A percentile compares a stretch with the other conserved stretches of the same genome.
phyloP scores from a whole-genome alignment of 495 filamentous ascomycete genomes.

The Aspergillus campestris region DNA sequence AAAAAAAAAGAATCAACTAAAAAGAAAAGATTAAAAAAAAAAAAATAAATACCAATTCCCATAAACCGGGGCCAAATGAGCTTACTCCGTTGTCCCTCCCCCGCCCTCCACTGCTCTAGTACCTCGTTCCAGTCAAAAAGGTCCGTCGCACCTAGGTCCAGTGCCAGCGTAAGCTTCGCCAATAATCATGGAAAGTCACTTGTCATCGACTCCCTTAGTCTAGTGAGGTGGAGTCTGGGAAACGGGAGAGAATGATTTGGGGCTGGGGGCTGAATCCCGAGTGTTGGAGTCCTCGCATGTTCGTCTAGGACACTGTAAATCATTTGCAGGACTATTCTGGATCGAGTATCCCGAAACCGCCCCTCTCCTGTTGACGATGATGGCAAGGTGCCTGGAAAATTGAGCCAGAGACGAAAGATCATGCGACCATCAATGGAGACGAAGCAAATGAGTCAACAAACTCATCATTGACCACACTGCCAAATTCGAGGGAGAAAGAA shows the following conservation, averaged over 20 bases:
- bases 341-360: conserved; percentile 1
- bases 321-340: conserved; percentile 5
- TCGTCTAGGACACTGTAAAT: neutral
- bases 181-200: no score
- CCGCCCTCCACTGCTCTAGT: neutral
- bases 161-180: neutral
- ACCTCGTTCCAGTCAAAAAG: conserved; percentile 7
- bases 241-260: no score
- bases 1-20: conserved; percentile 1
- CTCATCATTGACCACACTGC: no score
- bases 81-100: neutral
- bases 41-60: conserved; percentile 4
- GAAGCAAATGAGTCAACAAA: no score
- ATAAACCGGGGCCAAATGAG: neutral
- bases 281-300: neutral
- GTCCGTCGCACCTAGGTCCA: neutral
- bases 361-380: neutral
- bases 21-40: conserved; percentile 4
- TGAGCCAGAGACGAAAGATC: no score
- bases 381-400: no score
- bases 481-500: no score
- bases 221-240: no score
- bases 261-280: no score
- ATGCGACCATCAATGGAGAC: no score
- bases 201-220: no score